A percentile compares a stretch with the other conserved stretches of the same genome.
Conservation (phyloP, 306 rosid species). For the Cicer yamashitae region DNA sequence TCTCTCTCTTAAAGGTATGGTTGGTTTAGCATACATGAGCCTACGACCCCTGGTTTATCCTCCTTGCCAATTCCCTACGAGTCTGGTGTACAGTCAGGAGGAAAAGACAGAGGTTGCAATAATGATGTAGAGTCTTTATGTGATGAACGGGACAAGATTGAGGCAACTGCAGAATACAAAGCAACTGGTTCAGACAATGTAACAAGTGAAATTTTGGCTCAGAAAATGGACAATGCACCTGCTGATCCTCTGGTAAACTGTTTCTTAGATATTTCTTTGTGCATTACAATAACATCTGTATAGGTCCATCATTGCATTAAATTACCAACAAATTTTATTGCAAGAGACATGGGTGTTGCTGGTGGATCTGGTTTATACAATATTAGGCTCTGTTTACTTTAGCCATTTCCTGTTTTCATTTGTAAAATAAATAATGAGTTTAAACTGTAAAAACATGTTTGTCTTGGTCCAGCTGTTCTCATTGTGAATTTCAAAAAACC, state of each 20-base stretch:
- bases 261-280: constrained; percentile 24
- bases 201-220: constrained; percentile 47
- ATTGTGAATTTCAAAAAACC: background rate
- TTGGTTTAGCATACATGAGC: constrained; percentile 62
- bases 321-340: constrained; percentile 25
- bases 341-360: constrained; percentile 3
- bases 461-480: constrained; percentile 1
- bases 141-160: constrained; percentile 46
- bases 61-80: constrained; percentile 42
- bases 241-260: constrained; percentile 49
- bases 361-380: constrained; percentile 34
- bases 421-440: background rate
- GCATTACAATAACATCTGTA: constrained; percentile 1
- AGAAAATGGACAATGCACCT: constrained; percentile 44
- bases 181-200: constrained; percentile 46
- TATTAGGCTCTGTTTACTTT: background rate
- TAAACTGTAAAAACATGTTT: background rate
- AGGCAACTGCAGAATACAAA: constrained; percentile 45
- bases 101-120: constrained; percentile 39
- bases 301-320: background rate
- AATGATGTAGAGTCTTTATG: constrained; percentile 36
- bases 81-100: constrained; percentile 44
- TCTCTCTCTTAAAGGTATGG: constrained; percentile 68
- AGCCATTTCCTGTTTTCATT: background rate
- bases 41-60: constrained; percentile 41